A percentile compares a stretch with the other conserved stretches of the same genome.
phyloP scores from a whole-genome alignment of 2,329 filamentous ascomycete species.

The Chaetoscypha palmicola region DNA sequence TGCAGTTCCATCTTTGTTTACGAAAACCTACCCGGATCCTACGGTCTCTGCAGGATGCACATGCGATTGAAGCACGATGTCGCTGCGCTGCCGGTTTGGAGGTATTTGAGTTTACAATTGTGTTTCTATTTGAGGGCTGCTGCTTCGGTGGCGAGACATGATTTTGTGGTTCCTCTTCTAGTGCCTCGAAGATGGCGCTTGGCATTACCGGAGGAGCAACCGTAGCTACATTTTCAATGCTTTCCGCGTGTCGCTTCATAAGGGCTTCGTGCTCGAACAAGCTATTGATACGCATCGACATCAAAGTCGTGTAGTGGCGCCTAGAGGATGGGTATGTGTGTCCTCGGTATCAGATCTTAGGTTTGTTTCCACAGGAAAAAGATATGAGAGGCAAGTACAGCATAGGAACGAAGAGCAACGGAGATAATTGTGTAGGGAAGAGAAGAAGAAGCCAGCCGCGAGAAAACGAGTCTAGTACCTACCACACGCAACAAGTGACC shows the following conservation, averaged over 20 bases:
- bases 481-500: too few species aligned
- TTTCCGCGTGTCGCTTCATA: constrained; percentile 11
- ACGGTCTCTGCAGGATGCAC: constrained; percentile 44
- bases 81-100: constrained; percentile 24
- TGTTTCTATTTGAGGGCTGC: not conserved
- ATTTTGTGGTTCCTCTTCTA: constrained; percentile 1
- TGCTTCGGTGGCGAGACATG: constrained; percentile 5
- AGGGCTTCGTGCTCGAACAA: constrained; percentile 15
- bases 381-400: too few species aligned
- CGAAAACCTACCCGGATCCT: constrained; percentile 33
- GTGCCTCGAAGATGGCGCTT: constrained; percentile 2
- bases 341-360: too few species aligned
- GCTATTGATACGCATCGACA: constrained; percentile 16
- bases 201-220: not conserved
- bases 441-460: too few species aligned
- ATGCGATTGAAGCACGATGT: constrained; percentile 47
- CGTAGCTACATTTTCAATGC: not conserved
- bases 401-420: too few species aligned
- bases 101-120: constrained; percentile 8
- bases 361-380: too few species aligned
- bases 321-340: too few species aligned
- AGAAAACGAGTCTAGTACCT: too few species aligned
- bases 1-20: not conserved
- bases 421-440: too few species aligned
- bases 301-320: not conserved